Evolutionary conservation across 2,329 filamentous ascomycete genomes (phyloP).

Genomic region (Hymenoscyphus fructigenus): DNA sequence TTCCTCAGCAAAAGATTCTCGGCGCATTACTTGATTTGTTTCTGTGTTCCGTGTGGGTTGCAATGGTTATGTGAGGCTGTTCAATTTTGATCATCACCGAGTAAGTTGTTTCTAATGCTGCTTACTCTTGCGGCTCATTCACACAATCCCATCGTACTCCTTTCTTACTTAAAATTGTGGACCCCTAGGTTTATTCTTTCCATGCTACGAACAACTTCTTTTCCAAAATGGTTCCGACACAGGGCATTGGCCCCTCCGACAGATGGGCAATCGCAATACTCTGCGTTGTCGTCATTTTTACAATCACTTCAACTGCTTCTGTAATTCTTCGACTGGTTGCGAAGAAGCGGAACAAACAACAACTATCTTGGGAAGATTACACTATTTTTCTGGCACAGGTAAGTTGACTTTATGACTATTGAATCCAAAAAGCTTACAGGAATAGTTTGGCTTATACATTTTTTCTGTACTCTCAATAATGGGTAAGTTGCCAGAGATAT

Average conservation of each 20-base stretch:
- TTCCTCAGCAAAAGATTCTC: background rate
- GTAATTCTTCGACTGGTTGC: slow-evolving; percentile 15
- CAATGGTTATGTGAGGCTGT: background rate
- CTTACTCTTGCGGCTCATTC: background rate
- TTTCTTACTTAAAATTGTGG: background rate
- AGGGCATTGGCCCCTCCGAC: background rate
- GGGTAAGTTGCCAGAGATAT: background rate
- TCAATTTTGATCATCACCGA: background rate
- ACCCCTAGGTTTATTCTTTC: background rate
- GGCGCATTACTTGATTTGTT: background rate
- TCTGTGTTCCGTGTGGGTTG: background rate
- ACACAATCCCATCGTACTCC: background rate
- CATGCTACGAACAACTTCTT: background rate
- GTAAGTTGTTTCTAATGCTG: background rate
- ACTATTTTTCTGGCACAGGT: slow-evolving; percentile 12
- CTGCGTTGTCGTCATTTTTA: slow-evolving; percentile 6
- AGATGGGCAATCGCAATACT: slow-evolving; percentile 1
- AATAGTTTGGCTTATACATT: slow-evolving; percentile 3
- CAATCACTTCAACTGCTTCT: slow-evolving; percentile 12
- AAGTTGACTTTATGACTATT: background rate
- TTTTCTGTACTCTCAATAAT: slow-evolving; percentile 4
- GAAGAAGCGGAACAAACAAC: slow-evolving; percentile 10
- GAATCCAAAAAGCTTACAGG: background rate
- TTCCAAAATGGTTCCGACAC: background rate
- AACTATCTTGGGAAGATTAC: slow-evolving; percentile 10